Percentiles rank a stretch among this genome's conserved stretches.
phyloP scores from a whole-genome alignment of 1,284 basidiomycete genomes.

The Flammula alnicola region DNA sequence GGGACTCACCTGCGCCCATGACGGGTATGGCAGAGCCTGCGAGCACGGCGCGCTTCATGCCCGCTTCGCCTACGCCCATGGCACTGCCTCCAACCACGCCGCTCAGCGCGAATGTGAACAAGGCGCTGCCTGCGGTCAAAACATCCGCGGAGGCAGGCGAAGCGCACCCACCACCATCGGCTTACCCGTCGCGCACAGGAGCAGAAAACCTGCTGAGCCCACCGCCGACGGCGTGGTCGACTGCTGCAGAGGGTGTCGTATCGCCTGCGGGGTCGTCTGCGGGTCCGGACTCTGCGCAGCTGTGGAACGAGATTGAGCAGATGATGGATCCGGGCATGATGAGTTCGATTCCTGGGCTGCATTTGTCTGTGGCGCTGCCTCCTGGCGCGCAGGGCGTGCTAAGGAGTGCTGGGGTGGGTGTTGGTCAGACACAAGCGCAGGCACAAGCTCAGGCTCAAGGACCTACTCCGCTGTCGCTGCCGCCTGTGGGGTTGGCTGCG shows the following conservation, averaged over 20 bases:
- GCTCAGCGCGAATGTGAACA: conserved; percentile 14
- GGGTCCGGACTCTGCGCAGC: conserved; percentile 28
- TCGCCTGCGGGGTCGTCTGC: conserved; percentile 22
- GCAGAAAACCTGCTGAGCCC: conserved; percentile 21
- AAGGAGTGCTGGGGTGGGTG: conserved; percentile 23
- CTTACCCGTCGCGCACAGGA: not conserved
- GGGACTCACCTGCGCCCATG: conserved; percentile 24
- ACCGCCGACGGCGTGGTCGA: conserved; percentile 16
- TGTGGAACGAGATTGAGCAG: conserved; percentile 42
- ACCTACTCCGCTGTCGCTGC: not conserved
- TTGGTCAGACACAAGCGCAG: not conserved
- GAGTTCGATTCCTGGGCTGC: conserved; percentile 24
- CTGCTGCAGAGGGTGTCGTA: conserved; percentile 13
- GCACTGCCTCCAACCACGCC: conserved; percentile 13
- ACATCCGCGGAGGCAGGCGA: not conserved
- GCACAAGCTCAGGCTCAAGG: not conserved
- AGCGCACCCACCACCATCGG: not conserved
- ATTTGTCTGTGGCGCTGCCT: conserved; percentile 25
- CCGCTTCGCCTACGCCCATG: conserved; percentile 9
- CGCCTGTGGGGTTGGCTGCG: not conserved
- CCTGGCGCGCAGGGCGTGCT: conserved; percentile 25
- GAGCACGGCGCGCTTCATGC: conserved; percentile 27
- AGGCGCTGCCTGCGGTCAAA: conserved; percentile 1
- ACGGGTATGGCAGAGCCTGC: conserved; percentile 31
- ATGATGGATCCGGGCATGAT: conserved; percentile 32